phyloP scores from a whole-genome alignment of 768 basidiomycete species.

The Hericium erinaceus region DNA sequence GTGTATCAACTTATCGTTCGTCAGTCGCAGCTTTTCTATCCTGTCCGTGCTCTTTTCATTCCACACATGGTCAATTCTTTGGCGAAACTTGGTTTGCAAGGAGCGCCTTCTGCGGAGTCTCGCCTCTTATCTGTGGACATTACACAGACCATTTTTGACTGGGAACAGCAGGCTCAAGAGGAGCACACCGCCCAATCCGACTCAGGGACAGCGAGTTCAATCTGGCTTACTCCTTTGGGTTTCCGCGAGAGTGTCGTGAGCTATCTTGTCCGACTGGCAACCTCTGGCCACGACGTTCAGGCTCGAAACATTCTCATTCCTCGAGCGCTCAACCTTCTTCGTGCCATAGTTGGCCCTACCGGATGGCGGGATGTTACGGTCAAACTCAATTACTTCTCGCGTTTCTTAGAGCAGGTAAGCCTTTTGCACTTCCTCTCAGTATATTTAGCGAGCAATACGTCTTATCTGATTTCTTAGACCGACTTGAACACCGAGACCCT shows the following conservation, averaged over 20 bases:
- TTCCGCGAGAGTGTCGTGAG: slow-evolving; percentile 90
- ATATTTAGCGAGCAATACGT: background rate
- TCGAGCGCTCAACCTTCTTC: slow-evolving; percentile 57
- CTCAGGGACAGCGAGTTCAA: background rate
- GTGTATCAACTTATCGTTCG: slow-evolving; percentile 92
- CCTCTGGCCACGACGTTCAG: slow-evolving; percentile 50
- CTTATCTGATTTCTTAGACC: slow-evolving; percentile 32
- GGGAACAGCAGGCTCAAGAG: slow-evolving; percentile 65
- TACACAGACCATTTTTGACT: slow-evolving; percentile 84
- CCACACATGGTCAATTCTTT: slow-evolving; percentile 90
- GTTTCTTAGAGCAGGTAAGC: slow-evolving; percentile 72
- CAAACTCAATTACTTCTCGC: slow-evolving; percentile 83
- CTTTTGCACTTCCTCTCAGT: background rate
- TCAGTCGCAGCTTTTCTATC: slow-evolving; percentile 86
- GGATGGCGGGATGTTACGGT: slow-evolving; percentile 92
- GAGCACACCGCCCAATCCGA: slow-evolving; percentile 7
- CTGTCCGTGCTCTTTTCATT: slow-evolving; percentile 85
- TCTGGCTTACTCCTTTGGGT: slow-evolving; percentile 69
- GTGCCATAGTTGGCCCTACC: slow-evolving; percentile 67
- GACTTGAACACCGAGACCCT: slow-evolving; percentile 61
- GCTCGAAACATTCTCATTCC: slow-evolving; percentile 39
- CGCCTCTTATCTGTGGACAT: slow-evolving; percentile 85
- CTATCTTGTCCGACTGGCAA: slow-evolving; percentile 88
- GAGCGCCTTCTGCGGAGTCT: slow-evolving; percentile 64
- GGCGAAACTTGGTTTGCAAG: slow-evolving; percentile 75